phyloP scores from a whole-genome alignment of 768 basidiomycete species.

The Strobilomyces echinocephalus region DNA sequence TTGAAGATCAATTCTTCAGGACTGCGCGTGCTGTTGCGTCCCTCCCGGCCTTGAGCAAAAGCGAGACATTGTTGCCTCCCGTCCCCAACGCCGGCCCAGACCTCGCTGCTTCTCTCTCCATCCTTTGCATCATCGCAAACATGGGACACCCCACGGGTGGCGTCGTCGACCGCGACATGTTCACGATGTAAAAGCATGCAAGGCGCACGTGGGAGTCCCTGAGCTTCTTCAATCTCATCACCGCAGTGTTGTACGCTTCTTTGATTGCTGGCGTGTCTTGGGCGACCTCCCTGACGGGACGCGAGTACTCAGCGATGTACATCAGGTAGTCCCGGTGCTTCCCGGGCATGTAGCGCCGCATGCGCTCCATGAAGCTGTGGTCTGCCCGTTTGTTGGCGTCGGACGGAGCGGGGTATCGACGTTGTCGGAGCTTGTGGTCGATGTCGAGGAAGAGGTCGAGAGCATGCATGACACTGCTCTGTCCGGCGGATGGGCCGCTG shows the following conservation, averaged over 20 bases:
- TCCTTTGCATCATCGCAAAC: slow-evolving; percentile 49
- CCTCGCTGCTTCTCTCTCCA: slow-evolving; percentile 39
- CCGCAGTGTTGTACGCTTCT: slow-evolving; percentile 75
- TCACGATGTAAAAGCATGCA: slow-evolving; percentile 82
- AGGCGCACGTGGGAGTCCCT: slow-evolving; percentile 88
- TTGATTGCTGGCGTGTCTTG: slow-evolving; percentile 52
- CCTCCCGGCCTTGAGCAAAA: slow-evolving; percentile 82
- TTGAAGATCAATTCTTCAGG: slow-evolving; percentile 32
- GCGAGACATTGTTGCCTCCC: slow-evolving; percentile 80
- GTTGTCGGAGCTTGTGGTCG: slow-evolving; percentile 75
- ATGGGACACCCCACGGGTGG: slow-evolving; percentile 47
- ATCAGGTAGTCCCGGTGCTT: slow-evolving; percentile 81
- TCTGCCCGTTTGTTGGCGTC: slow-evolving; percentile 60
- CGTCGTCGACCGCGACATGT: slow-evolving; percentile 66
- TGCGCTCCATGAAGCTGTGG: slow-evolving; percentile 83
- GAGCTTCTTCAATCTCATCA: slow-evolving; percentile 74
- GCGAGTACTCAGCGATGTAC: slow-evolving; percentile 56
- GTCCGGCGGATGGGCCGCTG: slow-evolving; percentile 90
- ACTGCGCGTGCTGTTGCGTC: slow-evolving; percentile 76
- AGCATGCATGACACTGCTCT: slow-evolving; percentile 87
- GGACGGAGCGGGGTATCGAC: slow-evolving; percentile 65
- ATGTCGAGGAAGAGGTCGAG: slow-evolving; percentile 84
- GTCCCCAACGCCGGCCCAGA: slow-evolving; percentile 70
- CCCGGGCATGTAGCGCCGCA: slow-evolving; percentile 94
- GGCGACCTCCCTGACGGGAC: slow-evolving; percentile 60